Conservation (phyloP, 371 early-diverging fungal species). For the Mortierella sp. region DNA sequence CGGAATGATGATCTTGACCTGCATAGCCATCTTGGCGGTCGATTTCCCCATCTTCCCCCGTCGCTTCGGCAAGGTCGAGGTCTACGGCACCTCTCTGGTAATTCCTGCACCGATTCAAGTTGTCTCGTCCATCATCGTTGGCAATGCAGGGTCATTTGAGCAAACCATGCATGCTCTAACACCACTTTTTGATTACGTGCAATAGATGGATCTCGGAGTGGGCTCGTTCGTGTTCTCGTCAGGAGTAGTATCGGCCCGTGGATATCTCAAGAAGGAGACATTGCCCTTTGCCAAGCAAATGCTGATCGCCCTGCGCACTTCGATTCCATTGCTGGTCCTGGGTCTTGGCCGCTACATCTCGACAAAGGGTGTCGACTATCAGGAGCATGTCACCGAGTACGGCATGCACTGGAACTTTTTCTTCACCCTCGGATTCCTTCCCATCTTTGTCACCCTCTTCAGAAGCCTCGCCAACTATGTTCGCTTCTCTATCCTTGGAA, state of each 20-base stretch:
- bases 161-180: not conserved
- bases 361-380: constrained; percentile 90
- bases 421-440: constrained; percentile 91
- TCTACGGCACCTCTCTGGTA: constrained; percentile 92
- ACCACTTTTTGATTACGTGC: not conserved
- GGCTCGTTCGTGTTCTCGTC: constrained; percentile 88
- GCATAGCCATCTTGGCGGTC: constrained; percentile 91
- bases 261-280: constrained; percentile 62
- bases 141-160: not conserved
- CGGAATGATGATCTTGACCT: constrained; percentile 85
- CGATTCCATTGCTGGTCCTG: constrained; percentile 78
- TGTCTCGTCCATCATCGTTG: not conserved
- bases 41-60: constrained; percentile 96
- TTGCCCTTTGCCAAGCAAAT: constrained; percentile 29
- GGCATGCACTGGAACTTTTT: constrained; percentile 99
- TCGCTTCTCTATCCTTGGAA: constrained; percentile 65
- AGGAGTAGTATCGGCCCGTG: constrained; percentile 79
- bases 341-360: constrained; percentile 79
- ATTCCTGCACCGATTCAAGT: constrained; percentile 10
- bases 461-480: constrained; percentile 57
- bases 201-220: constrained; percentile 92
- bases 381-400: constrained; percentile 96
- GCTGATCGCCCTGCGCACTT: constrained; percentile 43
- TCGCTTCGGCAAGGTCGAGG: constrained; percentile 93
- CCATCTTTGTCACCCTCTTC: constrained; percentile 77